Conservation (phyloP, 2,329 filamentous ascomycete genomes). For the Neonectria punicea region DNA sequence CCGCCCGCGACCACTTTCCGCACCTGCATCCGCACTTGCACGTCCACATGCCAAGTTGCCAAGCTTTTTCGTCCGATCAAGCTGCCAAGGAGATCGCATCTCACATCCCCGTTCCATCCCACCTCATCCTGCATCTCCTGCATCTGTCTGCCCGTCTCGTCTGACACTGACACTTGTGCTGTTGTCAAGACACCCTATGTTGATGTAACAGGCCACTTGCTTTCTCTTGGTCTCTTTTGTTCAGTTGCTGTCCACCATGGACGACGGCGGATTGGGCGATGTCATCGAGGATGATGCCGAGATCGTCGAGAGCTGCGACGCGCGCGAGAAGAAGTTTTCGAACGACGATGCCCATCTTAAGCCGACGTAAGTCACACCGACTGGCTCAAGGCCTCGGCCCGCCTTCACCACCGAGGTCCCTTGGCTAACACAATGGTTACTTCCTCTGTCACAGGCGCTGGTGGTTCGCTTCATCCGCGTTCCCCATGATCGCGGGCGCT, state of each 20-base stretch:
- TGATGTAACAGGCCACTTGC: background rate
- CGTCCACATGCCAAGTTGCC: background rate
- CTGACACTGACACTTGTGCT: background rate
- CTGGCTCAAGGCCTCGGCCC: background rate
- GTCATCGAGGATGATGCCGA: conserved; percentile 42
- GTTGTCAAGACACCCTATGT: background rate
- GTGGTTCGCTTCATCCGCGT: conserved; percentile 73
- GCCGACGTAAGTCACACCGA: conserved; percentile 51
- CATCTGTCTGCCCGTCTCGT: too few relatives aligned
- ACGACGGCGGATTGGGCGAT: conserved; percentile 53
- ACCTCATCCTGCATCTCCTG: background rate
- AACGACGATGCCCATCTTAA: conserved; percentile 56
- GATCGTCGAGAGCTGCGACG: conserved; percentile 20
- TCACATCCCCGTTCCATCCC: background rate
- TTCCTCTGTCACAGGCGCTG: conserved; percentile 57
- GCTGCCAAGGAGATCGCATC: background rate
- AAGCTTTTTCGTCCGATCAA: conserved; percentile 1
- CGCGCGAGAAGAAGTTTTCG: conserved; percentile 44
- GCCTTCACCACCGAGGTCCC: background rate
- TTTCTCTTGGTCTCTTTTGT: background rate
- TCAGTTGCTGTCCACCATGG: conserved; percentile 46
- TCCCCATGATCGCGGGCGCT: conserved; percentile 85
- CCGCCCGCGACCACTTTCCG: background rate
- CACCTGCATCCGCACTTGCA: background rate
- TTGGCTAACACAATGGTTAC: conserved; percentile 3